Conservation (phyloP, 495 filamentous ascomycete genomes). For the Tuber umbilicatum region DNA sequence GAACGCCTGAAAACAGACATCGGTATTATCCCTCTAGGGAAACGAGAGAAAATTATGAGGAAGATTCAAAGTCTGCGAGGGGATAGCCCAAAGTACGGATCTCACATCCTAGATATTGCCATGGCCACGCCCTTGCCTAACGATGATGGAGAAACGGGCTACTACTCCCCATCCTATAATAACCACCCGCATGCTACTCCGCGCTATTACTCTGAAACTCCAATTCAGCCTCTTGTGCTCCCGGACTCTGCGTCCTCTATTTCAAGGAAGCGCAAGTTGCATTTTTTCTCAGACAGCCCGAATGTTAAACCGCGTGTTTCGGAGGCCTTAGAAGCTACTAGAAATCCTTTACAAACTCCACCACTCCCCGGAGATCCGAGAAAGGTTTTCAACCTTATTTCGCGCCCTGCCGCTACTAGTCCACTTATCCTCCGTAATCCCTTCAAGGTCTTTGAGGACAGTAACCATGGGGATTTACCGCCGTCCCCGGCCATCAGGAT, state of each 20-base stretch:
- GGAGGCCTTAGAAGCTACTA: background rate
- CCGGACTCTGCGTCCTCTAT: background rate
- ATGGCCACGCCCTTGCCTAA: slow-evolving; percentile 17
- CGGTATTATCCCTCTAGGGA: slow-evolving; percentile 28
- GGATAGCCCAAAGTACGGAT: slow-evolving; percentile 15
- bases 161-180: background rate
- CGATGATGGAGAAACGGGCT: background rate
- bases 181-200: background rate
- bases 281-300: background rate
- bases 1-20: slow-evolving; percentile 32
- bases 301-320: background rate
- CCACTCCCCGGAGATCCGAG: background rate
- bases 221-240: slow-evolving; percentile 5
- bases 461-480: background rate
- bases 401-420: background rate
- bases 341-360: background rate
- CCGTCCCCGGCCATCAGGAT: background rate
- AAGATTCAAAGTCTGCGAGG: slow-evolving; percentile 16
- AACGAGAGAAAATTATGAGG: slow-evolving; percentile 25
- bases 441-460: background rate
- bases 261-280: background rate
- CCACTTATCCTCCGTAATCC: background rate
- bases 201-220: slow-evolving; percentile 2
- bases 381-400: background rate
- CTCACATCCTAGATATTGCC: slow-evolving; percentile 12